These are phyloP conservation scores for Parathielavia hyrcaniae DNA, from an alignment of 495 filamentous ascomycete genomes.

Conservation along the genomic window DNA sequence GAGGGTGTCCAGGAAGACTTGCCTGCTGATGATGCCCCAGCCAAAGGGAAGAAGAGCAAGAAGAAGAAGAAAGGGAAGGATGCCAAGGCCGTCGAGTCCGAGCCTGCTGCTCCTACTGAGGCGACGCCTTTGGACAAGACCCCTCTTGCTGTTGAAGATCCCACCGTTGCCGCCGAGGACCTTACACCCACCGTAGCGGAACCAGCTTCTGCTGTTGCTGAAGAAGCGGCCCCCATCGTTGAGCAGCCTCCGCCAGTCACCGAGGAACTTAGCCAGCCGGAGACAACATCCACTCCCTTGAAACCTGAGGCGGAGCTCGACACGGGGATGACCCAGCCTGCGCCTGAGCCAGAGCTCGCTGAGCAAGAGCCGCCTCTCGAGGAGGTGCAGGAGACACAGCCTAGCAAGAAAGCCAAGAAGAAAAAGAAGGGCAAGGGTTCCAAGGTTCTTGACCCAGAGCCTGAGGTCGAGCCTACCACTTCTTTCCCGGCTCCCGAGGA, in stretches of 20 bases:
- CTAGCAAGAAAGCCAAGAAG: conserved; percentile 25
- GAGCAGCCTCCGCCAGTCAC: not conserved
- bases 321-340: not conserved
- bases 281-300: not conserved
- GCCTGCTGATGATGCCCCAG: too few relatives aligned
- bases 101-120: conserved; percentile 21
- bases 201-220: conserved; percentile 8
- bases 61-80: conserved; percentile 29
- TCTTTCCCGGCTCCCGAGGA: conserved; percentile 5
- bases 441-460: conserved; percentile 8
- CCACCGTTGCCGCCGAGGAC: conserved; percentile 18
- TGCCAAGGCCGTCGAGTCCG: conserved; percentile 21
- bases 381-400: not conserved
- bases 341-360: not conserved
- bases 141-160: not conserved
- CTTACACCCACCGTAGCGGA: conserved; percentile 20
- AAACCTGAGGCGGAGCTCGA: not conserved
- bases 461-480: not conserved
- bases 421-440: conserved; percentile 22
- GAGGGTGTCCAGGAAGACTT: too few relatives aligned
- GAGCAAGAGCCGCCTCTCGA: not conserved
- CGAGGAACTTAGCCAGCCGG: not conserved
- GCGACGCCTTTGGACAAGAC: conserved; percentile 27
- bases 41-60: conserved; percentile 16
- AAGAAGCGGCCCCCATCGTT: not conserved